Percentiles rank a stretch among this genome's conserved stretches.
phyloP scores from a whole-genome alignment of 2,329 filamentous ascomycete species.

The Arthrobotrys entomopaga region DNA sequence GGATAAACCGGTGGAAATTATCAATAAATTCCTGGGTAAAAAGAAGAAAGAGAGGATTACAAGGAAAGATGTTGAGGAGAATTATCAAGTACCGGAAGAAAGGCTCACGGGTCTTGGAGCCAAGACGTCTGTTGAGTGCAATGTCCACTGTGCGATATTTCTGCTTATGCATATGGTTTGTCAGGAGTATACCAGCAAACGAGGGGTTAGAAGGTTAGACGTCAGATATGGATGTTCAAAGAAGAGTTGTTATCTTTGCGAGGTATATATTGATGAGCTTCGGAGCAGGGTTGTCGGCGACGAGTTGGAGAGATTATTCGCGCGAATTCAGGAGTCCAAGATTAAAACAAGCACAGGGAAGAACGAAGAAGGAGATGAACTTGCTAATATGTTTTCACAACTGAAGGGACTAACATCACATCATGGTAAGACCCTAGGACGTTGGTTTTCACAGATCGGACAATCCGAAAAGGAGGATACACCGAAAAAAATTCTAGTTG shows the following conservation, averaged over 20 bases:
- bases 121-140: not conserved
- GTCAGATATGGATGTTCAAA: conserved; percentile 24
- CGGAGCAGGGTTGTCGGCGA: conserved; percentile 10
- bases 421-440: conserved; percentile 18
- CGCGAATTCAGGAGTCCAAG: not conserved
- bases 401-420: conserved; percentile 33
- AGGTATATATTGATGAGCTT: conserved; percentile 21
- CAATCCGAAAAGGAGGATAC: not conserved
- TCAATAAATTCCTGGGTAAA: conserved; percentile 21
- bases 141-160: conserved; percentile 23
- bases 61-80: not conserved
- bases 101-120: not conserved
- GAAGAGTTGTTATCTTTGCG: conserved; percentile 33
- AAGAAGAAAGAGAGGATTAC: conserved; percentile 5
- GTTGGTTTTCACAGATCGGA: conserved; percentile 25
- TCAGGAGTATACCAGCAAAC: not conserved
- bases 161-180: conserved; percentile 15
- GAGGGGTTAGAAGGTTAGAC: not conserved
- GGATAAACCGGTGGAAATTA: conserved; percentile 23
- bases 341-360: not conserved
- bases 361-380: conserved; percentile 2
- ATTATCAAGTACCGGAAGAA: not conserved
- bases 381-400: conserved; percentile 28
- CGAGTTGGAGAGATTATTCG: conserved; percentile 11
- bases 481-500: not conserved